Conservation (phyloP, 1,284 basidiomycete genomes). For the Ustilago cynodontis region DNA sequence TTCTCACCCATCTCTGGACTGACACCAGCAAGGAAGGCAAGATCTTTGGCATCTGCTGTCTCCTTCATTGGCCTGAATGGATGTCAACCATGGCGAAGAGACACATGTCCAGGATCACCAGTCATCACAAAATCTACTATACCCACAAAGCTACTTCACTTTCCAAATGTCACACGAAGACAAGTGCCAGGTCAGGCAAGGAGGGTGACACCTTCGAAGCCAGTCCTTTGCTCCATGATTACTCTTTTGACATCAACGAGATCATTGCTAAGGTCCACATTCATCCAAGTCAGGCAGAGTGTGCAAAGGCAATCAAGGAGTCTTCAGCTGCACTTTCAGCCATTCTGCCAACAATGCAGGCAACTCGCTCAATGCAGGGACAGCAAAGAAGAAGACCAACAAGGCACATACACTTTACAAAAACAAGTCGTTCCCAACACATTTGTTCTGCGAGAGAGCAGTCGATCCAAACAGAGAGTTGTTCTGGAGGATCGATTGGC, state of each 20-base stretch:
- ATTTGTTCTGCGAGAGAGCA: slow-evolving; percentile 54
- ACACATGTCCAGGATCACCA: slow-evolving; percentile 46
- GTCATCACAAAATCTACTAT: slow-evolving; percentile 58
- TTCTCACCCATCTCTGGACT: slow-evolving; percentile 52
- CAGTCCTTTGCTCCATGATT: slow-evolving; percentile 46
- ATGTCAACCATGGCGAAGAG: slow-evolving; percentile 55
- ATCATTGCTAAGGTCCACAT: slow-evolving; percentile 48
- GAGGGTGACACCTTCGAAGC: slow-evolving; percentile 49
- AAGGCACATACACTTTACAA: slow-evolving; percentile 34
- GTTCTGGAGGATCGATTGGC: slow-evolving; percentile 55
- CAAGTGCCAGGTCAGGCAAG: slow-evolving; percentile 35
- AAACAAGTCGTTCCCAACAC: slow-evolving; percentile 47
- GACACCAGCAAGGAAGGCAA: slow-evolving; percentile 38
- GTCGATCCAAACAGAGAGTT: slow-evolving; percentile 55
- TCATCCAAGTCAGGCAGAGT: slow-evolving; percentile 25
- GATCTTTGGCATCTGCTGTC: slow-evolving; percentile 52
- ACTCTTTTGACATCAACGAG: slow-evolving; percentile 49
- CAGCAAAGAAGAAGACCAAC: slow-evolving; percentile 15
- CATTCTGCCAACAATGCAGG: slow-evolving; percentile 12
- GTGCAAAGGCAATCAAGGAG: slow-evolving; percentile 39
- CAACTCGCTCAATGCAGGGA: background rate
- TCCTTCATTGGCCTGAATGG: slow-evolving; percentile 56
- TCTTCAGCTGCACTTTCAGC: slow-evolving; percentile 29
- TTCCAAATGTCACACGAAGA: slow-evolving; percentile 43
- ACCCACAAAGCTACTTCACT: slow-evolving; percentile 48